Percentiles rank a stretch among this genome's conserved stretches.
These are phyloP conservation scores for Macrophomina tecta DNA, from an alignment of 2,329 filamentous ascomycete species.

Conservation along the genomic window DNA sequence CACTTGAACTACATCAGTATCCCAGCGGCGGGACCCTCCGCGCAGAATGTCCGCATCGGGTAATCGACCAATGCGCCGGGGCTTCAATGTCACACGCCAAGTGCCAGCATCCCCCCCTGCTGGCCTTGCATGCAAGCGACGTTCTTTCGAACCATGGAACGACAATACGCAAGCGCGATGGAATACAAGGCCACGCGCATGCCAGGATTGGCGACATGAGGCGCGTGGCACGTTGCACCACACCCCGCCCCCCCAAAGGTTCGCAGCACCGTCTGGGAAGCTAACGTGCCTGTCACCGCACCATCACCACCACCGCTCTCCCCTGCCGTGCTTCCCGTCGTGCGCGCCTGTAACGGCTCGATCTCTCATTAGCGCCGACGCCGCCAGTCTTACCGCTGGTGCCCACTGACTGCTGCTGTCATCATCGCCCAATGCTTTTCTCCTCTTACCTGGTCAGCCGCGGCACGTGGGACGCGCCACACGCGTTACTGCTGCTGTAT, in stretches of 20 bases:
- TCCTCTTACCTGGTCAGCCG: not conserved
- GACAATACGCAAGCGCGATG: not conserved
- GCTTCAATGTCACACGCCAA: not conserved
- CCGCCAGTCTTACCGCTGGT: too few species aligned
- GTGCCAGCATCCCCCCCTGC: not conserved
- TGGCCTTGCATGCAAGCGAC: slow-evolving; percentile 1
- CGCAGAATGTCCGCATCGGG: not conserved
- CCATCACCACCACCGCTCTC: not conserved
- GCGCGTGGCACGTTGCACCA: not conserved
- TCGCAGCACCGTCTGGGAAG: not conserved
- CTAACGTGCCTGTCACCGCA: not conserved
- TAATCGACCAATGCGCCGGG: not conserved
- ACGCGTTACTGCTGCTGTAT: not conserved
- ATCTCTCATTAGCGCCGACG: not conserved
- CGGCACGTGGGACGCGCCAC: slow-evolving; percentile 13
- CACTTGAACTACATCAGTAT: not conserved
- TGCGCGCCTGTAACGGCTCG: not conserved
- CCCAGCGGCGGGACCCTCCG: not conserved
- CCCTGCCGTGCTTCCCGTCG: not conserved
- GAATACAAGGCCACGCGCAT: not conserved
- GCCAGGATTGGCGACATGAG: not conserved
- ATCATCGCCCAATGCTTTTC: not conserved
- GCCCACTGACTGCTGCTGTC: not conserved
- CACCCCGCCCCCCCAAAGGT: too few species aligned
- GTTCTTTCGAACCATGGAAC: not conserved